These are phyloP conservation scores for Tetracentron sinense DNA, from an alignment of 164 flowering plant genomes.

Conservation along the genomic window DNA sequence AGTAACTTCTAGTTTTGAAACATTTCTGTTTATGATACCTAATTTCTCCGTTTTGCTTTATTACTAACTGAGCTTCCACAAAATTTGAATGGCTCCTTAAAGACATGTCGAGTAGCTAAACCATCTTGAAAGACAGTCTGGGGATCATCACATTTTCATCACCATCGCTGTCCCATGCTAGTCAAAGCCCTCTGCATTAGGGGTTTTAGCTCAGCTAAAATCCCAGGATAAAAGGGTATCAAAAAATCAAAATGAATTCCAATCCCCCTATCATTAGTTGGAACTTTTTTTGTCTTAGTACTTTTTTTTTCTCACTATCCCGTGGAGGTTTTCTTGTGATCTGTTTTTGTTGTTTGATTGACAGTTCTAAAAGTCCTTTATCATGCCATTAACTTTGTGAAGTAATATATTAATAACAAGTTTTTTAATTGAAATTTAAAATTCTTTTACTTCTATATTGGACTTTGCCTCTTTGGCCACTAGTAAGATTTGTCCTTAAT, in stretches of 20 bases:
- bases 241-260: too few species aligned
- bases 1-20: constrained; percentile 27
- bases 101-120: background rate
- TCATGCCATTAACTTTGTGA: background rate
- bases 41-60: background rate
- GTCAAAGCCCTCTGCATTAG: background rate
- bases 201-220: background rate
- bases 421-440: too few species aligned
- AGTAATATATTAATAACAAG: background rate
- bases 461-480: background rate
- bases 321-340: background rate
- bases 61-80: background rate
- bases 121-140: background rate
- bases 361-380: background rate
- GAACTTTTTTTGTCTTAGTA: too few species aligned
- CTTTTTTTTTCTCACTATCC: too few species aligned
- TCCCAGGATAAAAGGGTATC: background rate
- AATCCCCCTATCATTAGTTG: too few species aligned
- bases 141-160: background rate
- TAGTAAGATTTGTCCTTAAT: background rate
- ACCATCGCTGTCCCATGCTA: background rate
- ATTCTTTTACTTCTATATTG: background rate
- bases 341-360: background rate
- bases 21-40: background rate
- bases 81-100: background rate